Conservation (phyloP, 805 yeast species). For the Yarrowia sp. region DNA sequence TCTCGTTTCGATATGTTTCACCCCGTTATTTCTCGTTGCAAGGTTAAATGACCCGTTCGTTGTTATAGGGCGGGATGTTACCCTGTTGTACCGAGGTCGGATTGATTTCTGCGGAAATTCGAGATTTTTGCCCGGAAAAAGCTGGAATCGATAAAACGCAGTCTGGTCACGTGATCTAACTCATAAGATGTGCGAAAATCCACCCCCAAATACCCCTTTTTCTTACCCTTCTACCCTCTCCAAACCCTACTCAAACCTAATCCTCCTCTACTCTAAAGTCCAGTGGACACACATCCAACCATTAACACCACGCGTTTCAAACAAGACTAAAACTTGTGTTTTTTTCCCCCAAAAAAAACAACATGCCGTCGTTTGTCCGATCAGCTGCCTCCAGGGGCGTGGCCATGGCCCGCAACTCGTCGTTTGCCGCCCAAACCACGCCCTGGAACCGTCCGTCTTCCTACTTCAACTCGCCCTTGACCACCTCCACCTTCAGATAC, state of each 20-base stretch:
- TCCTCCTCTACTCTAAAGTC: background rate
- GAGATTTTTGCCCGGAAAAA: too few species aligned
- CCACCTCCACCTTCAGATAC: background rate
- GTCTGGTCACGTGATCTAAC: too few species aligned
- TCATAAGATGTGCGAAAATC: too few species aligned
- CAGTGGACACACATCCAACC: background rate
- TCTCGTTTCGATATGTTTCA: background rate
- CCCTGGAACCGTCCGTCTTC: background rate
- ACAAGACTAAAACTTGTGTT: background rate
- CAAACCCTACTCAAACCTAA: background rate
- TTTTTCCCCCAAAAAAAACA: background rate
- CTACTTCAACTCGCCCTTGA: constrained; percentile 16
- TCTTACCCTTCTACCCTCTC: too few species aligned
- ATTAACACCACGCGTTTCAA: background rate
- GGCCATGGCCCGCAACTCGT: background rate
- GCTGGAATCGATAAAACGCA: too few species aligned
- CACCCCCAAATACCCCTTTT: too few species aligned
- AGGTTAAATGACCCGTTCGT: background rate
- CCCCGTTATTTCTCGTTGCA: background rate
- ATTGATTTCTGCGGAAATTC: too few species aligned
- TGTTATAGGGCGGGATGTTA: background rate
- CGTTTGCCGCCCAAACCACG: background rate
- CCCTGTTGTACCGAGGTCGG: background rate
- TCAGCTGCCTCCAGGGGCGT: constrained; percentile 16
- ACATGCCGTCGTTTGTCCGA: constrained; percentile 12